Conservation (phyloP, 345 rosid species). For the Ceriops tagal region DNA sequence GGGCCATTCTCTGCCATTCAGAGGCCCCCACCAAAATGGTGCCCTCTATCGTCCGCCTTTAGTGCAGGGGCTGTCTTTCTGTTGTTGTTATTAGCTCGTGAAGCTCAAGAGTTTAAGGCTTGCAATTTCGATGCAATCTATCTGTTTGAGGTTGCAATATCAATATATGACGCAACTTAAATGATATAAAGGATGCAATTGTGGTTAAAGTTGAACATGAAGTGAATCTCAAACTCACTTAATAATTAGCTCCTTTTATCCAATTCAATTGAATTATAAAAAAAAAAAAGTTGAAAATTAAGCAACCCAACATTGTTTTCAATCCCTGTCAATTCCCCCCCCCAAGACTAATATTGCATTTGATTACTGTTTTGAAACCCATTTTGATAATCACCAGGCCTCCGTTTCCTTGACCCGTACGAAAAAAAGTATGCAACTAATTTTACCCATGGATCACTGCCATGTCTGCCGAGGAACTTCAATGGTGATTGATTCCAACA, state of each 20-base stretch:
- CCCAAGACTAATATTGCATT: not conserved
- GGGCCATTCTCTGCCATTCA: no score
- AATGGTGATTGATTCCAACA: no score
- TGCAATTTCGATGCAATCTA: conserved; percentile 15
- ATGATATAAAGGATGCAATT: no score
- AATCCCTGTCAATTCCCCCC: no score
- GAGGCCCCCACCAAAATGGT: not conserved
- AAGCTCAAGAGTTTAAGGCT: not conserved
- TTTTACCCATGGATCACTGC: conserved; percentile 6
- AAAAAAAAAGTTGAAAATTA: conserved; percentile 2
- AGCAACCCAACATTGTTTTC: no score
- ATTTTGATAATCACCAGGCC: conserved; percentile 3
- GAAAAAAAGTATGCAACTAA: not conserved
- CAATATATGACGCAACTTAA: not conserved
- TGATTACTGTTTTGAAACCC: no score
- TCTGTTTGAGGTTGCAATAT: conserved; percentile 13
- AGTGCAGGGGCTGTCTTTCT: not conserved
- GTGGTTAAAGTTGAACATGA: conserved; percentile 13
- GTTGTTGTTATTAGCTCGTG: not conserved
- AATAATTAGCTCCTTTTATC: conserved; percentile 5
- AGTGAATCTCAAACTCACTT: conserved; percentile 18
- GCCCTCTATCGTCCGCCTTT: not conserved
- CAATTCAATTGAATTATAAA: no score
- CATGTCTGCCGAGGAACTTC: not conserved
- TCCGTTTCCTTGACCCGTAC: not conserved